Percentiles rank a stretch among this genome's conserved stretches.
Evolutionary conservation across 306 rosid genomes (phyloP).

Genomic region (Prinsepia uniflora): DNA sequence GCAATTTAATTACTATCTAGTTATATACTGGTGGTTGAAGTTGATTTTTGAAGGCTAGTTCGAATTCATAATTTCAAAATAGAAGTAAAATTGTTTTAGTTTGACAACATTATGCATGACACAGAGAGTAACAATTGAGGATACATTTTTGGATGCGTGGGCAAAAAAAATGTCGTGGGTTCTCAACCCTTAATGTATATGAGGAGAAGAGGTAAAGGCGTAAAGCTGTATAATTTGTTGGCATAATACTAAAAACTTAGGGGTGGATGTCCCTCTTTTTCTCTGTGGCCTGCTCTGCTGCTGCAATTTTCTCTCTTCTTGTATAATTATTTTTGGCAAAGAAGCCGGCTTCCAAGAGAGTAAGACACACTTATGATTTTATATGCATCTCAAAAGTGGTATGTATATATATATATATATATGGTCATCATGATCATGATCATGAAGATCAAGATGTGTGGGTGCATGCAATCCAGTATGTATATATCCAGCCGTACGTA

Average conservation of each 20-base stretch:
- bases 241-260: not conserved
- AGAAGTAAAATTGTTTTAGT: too few relatives aligned
- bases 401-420: not conserved
- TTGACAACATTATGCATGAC: too few relatives aligned
- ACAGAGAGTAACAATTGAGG: too few relatives aligned
- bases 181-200: too few relatives aligned
- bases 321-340: constrained; percentile 1
- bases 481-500: not conserved
- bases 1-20: too few relatives aligned
- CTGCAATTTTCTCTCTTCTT: constrained; percentile 1
- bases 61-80: too few relatives aligned
- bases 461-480: constrained; percentile 3
- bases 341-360: constrained; percentile 23
- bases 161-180: too few relatives aligned
- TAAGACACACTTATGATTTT: not conserved
- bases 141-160: not conserved
- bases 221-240: constrained; percentile 1
- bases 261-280: not conserved
- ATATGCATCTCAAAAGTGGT: not conserved
- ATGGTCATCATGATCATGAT: too few relatives aligned
- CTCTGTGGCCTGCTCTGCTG: not conserved
- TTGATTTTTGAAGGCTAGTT: too few relatives aligned
- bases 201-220: not conserved
- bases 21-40: too few relatives aligned
- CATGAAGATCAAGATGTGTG: not conserved